Evolutionary conservation across 2,329 filamentous ascomycete genomes (phyloP), one percentile per base, ranked within the genome.

Genomic region (Phaeoacremonium minimum): DNA sequence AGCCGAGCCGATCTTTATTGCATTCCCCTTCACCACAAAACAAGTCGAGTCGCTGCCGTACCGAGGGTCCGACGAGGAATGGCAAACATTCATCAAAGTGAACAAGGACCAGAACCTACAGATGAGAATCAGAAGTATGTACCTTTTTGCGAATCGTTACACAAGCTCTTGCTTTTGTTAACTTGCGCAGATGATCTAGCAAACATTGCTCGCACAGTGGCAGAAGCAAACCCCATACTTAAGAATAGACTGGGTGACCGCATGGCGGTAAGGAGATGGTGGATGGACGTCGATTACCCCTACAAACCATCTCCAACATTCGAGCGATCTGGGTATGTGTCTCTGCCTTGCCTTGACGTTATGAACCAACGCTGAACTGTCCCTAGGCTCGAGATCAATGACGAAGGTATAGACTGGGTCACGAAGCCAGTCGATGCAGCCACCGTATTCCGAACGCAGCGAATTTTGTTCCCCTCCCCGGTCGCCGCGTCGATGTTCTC

Each of bases 241-340:
- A 56, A 46, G 7, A 47, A 58, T 4, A 57, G 65, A 20, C 65
- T 65, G 19, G 77, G 77, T 8, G 62, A 63, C 17, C 57, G 66
- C 1, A 64, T 77, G 33, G 63, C 61, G 26, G 42, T 81, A 18
- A 64, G 63, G 20, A 69, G 69, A 38, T 66, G 61, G 34, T 83
- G 78, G 80, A 62, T 85, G 18, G 71, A 83, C 28, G 62, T 83
- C 17, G 67, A 78, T 33, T 84, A 75, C 44, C 81, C 81, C 1
- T 57, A 60, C 30, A 61, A 60, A 22, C 75, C 80, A 29, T 79
- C 81, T 2, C 78, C 80, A 5, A 69, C 67, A 36, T 80, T 76
- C 38, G 65, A 71, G 41, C 69, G 76, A 40, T 71, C 70, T 33
- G 80, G 79, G 80, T 84, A 70, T 50, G 44, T 38, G 35, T n/a